Evolutionary conservation across 495 filamentous ascomycete genomes (phyloP).

Genomic region (Lasiosphaeriaceae sp.): DNA sequence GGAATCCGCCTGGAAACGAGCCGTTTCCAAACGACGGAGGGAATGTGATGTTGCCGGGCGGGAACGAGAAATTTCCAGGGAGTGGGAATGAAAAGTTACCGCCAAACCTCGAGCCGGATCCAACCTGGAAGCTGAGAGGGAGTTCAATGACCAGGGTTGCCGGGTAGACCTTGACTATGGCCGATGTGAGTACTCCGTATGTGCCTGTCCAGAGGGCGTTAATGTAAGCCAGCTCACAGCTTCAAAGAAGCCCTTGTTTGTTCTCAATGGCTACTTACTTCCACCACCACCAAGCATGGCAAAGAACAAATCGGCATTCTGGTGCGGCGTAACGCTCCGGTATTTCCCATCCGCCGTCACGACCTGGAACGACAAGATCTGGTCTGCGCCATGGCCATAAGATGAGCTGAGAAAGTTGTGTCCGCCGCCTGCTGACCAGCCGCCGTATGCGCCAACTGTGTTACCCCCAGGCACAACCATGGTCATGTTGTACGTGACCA

Average conservation of each 20-base stretch:
- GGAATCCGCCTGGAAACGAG: slow-evolving; percentile 25
- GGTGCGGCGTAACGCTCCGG: slow-evolving; percentile 44
- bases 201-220: slow-evolving; percentile 30
- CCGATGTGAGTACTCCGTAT: slow-evolving; percentile 51
- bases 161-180: slow-evolving; percentile 40
- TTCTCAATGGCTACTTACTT: slow-evolving; percentile 19
- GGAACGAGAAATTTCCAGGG: background rate
- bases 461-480: slow-evolving; percentile 41
- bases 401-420: slow-evolving; percentile 48
- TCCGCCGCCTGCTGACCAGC: slow-evolving; percentile 43
- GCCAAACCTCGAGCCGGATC: background rate
- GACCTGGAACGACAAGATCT: slow-evolving; percentile 47
- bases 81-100: slow-evolving; percentile 26
- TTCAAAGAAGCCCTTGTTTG: background rate
- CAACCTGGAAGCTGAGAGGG: slow-evolving; percentile 15
- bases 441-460: slow-evolving; percentile 32
- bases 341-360: slow-evolving; percentile 50
- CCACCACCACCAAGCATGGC: slow-evolving; percentile 50
- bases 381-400: slow-evolving; percentile 51
- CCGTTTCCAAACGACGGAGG: slow-evolving; percentile 9
- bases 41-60: slow-evolving; percentile 17
- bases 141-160: slow-evolving; percentile 24
- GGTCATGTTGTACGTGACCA: slow-evolving; percentile 28
- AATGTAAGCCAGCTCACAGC: background rate
- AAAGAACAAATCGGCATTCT: slow-evolving; percentile 52